Conservation (phyloP, 805 yeast species). For the Hermanozyma aechmeae region DNA sequence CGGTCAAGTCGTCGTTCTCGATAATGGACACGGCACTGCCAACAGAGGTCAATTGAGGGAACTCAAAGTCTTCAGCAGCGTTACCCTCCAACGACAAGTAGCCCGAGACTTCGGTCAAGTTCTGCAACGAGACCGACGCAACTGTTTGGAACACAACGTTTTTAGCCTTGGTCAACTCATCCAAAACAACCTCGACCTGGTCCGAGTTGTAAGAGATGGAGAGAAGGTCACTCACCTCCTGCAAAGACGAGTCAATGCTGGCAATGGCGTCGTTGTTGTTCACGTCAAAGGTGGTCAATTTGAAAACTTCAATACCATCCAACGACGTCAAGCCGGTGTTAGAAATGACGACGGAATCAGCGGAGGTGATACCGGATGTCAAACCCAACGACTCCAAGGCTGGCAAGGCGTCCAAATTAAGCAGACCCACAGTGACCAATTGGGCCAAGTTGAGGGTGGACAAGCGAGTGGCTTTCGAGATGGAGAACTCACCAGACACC, state of each 20-base stretch:
- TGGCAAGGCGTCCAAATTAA: slow-evolving; percentile 78
- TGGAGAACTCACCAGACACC: slow-evolving; percentile 61
- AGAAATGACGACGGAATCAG: slow-evolving; percentile 59
- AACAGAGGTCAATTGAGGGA: slow-evolving; percentile 47
- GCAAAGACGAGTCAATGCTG: slow-evolving; percentile 61
- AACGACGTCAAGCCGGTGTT: slow-evolving; percentile 65
- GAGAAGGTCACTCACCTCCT: slow-evolving; percentile 64
- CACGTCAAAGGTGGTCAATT: slow-evolving; percentile 52
- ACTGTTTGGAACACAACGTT: slow-evolving; percentile 80
- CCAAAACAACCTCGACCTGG: slow-evolving; percentile 58
- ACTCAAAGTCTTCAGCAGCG: slow-evolving; percentile 46
- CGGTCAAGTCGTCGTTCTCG: slow-evolving; percentile 65
- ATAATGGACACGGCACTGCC: slow-evolving; percentile 77
- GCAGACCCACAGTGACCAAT: slow-evolving; percentile 73
- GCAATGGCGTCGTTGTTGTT: slow-evolving; percentile 85
- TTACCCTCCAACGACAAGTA: slow-evolving; percentile 76
- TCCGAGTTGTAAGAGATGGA: slow-evolving; percentile 83
- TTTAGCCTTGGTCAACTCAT: slow-evolving; percentile 74
- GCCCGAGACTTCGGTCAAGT: slow-evolving; percentile 65
- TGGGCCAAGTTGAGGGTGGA: slow-evolving; percentile 63
- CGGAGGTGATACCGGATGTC: slow-evolving; percentile 58
- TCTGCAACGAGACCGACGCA: slow-evolving; percentile 58
- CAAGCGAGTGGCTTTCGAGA: slow-evolving; percentile 59
- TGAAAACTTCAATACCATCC: slow-evolving; percentile 50
- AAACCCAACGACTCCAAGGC: slow-evolving; percentile 67